Base-by-base conservation (phyloP, 1,284 basidiomycete genomes). In the Neonothopanus nambi region DNA sequence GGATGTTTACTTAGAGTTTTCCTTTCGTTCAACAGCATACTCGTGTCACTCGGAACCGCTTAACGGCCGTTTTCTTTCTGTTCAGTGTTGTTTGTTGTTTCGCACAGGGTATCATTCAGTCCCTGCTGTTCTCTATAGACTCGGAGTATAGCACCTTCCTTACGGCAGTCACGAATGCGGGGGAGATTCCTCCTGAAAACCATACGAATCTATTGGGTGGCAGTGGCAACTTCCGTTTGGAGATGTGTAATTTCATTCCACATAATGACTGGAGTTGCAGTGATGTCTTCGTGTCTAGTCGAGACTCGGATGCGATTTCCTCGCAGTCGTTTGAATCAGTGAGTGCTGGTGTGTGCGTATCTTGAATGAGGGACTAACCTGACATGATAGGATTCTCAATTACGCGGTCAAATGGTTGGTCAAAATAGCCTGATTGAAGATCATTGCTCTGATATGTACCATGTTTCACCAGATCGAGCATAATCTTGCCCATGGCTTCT, bases 191-290 rank as follows among this genome's bases (percentile, higher is more conserved):
- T 1, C 24, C 61, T 1, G 51, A 59, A 3, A 72, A 76, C 43
- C 67, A 80, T 21, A 71, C 76, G 1, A 74, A 70, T 55, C 65
- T 77, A 15, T 67, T 69, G 24, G 69, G 72, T 1, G 51, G 64
- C 1, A 60, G 62, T 12, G 67, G 64, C 6, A 48, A 69, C 17
- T 69, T 71, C 20, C 65, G 63, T 26, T 65, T 82, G 44, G 66
- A 67, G 41, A 68, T 82, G 53, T 84, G 82, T 64, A 63, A 70
- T 36, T 67, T 77, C 38, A 68, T 80, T n/a, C 79, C 81, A 0
- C 59, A 67, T 46, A 48, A 43, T n/a, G 18, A 21, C 7, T n/a
- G 15, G 12, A 47, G 42, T 21, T 60, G 59, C 33, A 28, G 18
- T 3, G 15, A 64, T 30, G 59, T 76, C 26, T 76, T 74, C 52